Evolutionary conservation across 2,329 filamentous ascomycete genomes (phyloP).

Genomic region (Epichloe baconii): DNA sequence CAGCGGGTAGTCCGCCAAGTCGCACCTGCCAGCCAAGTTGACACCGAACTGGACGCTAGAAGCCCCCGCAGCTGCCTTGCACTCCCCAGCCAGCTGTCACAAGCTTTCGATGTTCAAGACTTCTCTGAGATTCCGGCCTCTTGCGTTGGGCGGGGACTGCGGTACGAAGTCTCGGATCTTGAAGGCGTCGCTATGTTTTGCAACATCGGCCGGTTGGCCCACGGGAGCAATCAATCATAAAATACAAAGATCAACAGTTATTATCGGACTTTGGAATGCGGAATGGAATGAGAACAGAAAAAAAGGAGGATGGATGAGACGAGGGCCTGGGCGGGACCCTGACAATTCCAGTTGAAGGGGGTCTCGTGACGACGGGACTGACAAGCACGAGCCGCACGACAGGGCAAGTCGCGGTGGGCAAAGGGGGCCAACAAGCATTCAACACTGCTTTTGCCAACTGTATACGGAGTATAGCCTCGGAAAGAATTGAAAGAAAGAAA

Average conservation of each 20-base stretch:
- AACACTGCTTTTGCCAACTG: no score
- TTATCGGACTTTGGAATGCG: neutral
- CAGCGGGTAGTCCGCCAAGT: no score
- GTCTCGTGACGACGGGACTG: conserved; percentile 1
- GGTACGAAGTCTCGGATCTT: neutral
- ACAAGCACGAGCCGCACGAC: neutral
- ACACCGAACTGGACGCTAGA: no score
- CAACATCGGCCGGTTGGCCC: neutral
- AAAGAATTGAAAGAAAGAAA: no score
- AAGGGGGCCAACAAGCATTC: neutral
- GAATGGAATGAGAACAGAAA: neutral
- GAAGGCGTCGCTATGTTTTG: neutral
- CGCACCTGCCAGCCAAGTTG: no score
- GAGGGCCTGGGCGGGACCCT: neutral
- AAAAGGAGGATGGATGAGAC: neutral
- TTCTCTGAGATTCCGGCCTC: neutral
- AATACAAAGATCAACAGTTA: neutral
- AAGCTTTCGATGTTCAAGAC: neutral
- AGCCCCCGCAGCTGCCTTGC: no score
- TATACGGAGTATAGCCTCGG: no score
- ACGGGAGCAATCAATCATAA: neutral
- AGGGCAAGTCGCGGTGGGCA: neutral
- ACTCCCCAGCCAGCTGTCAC: neutral
- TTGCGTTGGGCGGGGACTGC: neutral
- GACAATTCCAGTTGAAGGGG: neutral